These are phyloP conservation scores for Neocucurbitaria cava DNA, from an alignment of 2,329 filamentous ascomycete species.

Conservation along the genomic window DNA sequence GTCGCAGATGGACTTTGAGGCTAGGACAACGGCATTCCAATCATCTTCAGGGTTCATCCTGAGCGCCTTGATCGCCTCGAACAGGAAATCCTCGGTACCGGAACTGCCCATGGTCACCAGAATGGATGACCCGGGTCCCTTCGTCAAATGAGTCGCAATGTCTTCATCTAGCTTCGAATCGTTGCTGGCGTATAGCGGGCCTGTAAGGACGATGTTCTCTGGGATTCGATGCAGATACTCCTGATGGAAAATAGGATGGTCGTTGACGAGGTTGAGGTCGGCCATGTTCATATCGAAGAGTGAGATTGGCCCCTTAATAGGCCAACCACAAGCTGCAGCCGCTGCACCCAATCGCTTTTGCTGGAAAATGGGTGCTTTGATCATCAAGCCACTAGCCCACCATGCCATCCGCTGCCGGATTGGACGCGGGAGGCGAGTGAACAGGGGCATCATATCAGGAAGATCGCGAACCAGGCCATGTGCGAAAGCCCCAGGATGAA, in stretches of 20 bases:
- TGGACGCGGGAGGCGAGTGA: constrained; percentile 39
- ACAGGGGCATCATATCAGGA: constrained; percentile 41
- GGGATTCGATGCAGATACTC: constrained; percentile 39
- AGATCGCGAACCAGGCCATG: constrained; percentile 42
- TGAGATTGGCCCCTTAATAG: constrained; percentile 36
- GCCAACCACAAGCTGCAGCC: constrained; percentile 37
- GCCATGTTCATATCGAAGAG: constrained; percentile 47
- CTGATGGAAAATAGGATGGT: constrained; percentile 41
- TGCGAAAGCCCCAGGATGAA: constrained; percentile 36
- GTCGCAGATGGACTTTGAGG: constrained; percentile 41
- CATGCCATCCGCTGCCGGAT: constrained; percentile 35
- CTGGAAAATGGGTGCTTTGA: constrained; percentile 42
- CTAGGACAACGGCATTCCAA: constrained; percentile 41
- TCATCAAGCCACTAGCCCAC: constrained; percentile 36
- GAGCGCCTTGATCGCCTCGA: constrained; percentile 41
- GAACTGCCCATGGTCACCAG: constrained; percentile 43
- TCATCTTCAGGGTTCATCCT: constrained; percentile 30
- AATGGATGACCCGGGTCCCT: constrained; percentile 30
- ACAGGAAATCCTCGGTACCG: constrained; percentile 39
- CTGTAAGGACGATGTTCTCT: constrained; percentile 40
- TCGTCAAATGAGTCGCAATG: constrained; percentile 34
- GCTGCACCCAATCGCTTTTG: constrained; percentile 41
- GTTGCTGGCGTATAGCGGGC: constrained; percentile 34
- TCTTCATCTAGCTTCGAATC: constrained; percentile 33
- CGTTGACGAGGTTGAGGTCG: constrained; percentile 43